These are phyloP conservation scores for Chlamydomonas reinhardtii DNA, from an alignment of 163 green algal species.

Conservation along the genomic window DNA sequence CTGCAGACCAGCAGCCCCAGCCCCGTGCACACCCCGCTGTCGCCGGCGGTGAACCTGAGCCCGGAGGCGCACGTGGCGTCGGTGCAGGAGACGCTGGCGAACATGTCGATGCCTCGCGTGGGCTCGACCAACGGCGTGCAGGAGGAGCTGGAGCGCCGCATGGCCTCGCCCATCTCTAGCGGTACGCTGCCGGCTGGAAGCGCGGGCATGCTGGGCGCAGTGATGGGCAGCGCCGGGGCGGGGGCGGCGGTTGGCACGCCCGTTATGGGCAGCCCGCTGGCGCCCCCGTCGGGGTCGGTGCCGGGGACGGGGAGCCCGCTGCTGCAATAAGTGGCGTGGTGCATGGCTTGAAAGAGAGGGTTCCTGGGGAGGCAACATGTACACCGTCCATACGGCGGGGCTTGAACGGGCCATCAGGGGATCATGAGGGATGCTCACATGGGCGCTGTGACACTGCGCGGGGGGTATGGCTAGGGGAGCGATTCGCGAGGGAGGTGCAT, in stretches of 20 bases:
- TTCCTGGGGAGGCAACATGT: too few relatives aligned
- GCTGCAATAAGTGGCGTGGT: neutral
- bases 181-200: conserved; percentile 4
- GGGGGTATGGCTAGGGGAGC: too few relatives aligned
- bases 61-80: conserved; percentile 39
- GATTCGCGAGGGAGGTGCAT: too few relatives aligned
- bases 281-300: too few relatives aligned
- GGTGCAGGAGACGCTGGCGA: conserved; percentile 48
- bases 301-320: neutral
- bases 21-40: conserved; percentile 48
- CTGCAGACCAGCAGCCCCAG: conserved; percentile 23
- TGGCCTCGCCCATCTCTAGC: conserved; percentile 47
- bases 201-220: neutral
- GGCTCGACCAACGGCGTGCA: conserved; percentile 18
- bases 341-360: neutral
- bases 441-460: too few relatives aligned
- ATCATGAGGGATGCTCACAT: too few relatives aligned
- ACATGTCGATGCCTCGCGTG: conserved; percentile 51
- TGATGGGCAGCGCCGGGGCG: neutral
- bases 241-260: too few relatives aligned
- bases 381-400: too few relatives aligned
- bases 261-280: neutral
- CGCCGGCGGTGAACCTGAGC: neutral
- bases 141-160: conserved; percentile 46
- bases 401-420: too few relatives aligned